Conservation (phyloP, 768 basidiomycete species). For the Suillus clintonianus region DNA sequence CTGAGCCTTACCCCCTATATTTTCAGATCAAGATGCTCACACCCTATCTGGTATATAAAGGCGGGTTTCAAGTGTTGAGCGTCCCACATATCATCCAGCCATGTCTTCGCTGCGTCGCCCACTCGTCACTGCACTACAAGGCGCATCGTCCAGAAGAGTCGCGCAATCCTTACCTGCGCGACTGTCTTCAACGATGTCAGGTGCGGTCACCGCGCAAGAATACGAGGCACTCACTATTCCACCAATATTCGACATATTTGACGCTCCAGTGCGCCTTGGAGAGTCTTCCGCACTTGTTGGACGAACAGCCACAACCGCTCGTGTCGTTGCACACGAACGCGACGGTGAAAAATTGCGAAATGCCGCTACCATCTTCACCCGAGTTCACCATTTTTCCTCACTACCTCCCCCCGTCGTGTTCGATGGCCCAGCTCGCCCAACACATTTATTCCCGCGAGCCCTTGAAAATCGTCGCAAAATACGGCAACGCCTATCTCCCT, state of each 20-base stretch:
- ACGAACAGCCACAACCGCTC: constrained; percentile 10
- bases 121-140: constrained; percentile 6
- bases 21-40: neutral
- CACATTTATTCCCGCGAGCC: constrained; percentile 18
- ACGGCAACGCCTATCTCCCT: constrained; percentile 9
- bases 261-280: constrained; percentile 44
- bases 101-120: constrained; percentile 21
- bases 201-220: neutral
- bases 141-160: constrained; percentile 9
- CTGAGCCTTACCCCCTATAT: neutral
- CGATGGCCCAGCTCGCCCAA: constrained; percentile 49
- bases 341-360: constrained; percentile 4
- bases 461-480: constrained; percentile 12
- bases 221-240: constrained; percentile 19
- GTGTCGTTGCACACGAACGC: constrained; percentile 11
- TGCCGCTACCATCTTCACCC: constrained; percentile 18
- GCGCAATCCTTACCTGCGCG: constrained; percentile 13
- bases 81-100: neutral
- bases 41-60: constrained; percentile 18
- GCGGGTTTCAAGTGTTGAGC: neutral
- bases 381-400: constrained; percentile 12
- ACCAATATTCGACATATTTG: constrained; percentile 53
- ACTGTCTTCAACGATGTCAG: constrained; percentile 15
- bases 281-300: constrained; percentile 33
- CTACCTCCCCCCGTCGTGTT: constrained; percentile 49